Base-by-base conservation (phyloP, 352 stramenopile species). In the Phytophthora agathidicida region DNA sequence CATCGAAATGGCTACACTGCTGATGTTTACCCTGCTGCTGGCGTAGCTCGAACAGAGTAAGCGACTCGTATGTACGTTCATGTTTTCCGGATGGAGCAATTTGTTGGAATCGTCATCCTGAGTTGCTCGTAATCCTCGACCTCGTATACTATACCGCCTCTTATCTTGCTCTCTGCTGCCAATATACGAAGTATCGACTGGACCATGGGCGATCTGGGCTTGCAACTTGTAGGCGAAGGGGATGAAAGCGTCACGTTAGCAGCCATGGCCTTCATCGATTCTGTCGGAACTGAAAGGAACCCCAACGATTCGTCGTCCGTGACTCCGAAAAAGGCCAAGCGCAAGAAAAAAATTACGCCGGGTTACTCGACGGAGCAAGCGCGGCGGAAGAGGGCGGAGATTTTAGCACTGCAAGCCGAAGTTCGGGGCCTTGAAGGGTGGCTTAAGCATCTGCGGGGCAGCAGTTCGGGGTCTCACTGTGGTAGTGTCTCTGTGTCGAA, bases 341-440 rank as follows among this genome's bases (percentile, higher is more conserved):
- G 51, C 16, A 60, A 52, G 17, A 24, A 39, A 3, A 45, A 52
- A 17, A 7, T 11, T 7, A 51, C 36, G 16, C 38, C 51, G 16
- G 54, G 54, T 2, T 64, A 64, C 28, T 57, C 45, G n/a, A 57
- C 54, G n/a, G 28, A 45, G 22, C 37, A 50, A 3, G 35, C 23
- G 14, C n/a, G 37, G 27, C 54, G 37, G 11, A 57, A 57, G n/a
- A 57, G 51, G 20, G n/a, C 20, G 9, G 55, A 64, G 17, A 3
- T 58, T 3, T 13, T 50, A 8, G 31, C 27, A 13, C 36, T 64
- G 10, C 36, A 38, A 14, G 10, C 24, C 1, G 20, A 64, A 64
- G 45, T 35, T 36, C n/a, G 33, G 1, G 13, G 41, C n/a, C 30
- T 64, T 7, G 36, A 58, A 43, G 35, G 39, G 13, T 60, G 39